Conservation (phyloP, 2,329 filamentous ascomycete genomes). For the Aschersonia sp. region DNA sequence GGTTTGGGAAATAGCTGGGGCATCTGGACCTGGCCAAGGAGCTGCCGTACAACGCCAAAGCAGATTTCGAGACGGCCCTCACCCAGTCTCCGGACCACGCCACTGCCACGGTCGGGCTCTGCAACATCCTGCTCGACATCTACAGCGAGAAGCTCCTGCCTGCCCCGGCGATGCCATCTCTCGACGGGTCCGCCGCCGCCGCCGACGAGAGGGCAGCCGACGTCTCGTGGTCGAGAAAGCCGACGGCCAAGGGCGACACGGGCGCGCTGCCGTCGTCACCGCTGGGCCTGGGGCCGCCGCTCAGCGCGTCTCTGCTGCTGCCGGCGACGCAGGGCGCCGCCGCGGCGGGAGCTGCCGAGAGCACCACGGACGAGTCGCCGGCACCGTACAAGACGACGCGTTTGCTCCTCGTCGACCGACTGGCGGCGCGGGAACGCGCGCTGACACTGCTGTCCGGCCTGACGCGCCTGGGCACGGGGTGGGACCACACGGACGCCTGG, state of each 20-base stretch:
- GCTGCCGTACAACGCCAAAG: constrained; percentile 53
- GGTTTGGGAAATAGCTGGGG: constrained; percentile 40
- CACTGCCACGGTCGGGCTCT: constrained; percentile 65
- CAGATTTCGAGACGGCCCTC: constrained; percentile 70
- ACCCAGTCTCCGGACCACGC: constrained; percentile 69
- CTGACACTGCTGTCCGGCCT: constrained; percentile 69
- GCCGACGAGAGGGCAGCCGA: background rate
- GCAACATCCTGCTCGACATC: constrained; percentile 74
- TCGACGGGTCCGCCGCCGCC: constrained; percentile 10
- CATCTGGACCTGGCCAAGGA: constrained; percentile 48
- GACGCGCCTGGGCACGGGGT: constrained; percentile 73
- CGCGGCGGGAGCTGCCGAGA: constrained; percentile 9
- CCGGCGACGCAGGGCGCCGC: too few species aligned
- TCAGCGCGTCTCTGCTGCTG: constrained; percentile 11
- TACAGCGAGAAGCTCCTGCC: constrained; percentile 57
- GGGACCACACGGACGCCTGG: constrained; percentile 92
- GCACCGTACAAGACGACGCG: constrained; percentile 42
- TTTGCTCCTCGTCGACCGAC: constrained; percentile 60
- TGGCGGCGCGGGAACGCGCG: constrained; percentile 82
- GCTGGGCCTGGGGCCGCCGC: constrained; percentile 27
- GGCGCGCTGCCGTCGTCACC: constrained; percentile 26
- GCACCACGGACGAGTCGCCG: constrained; percentile 24
- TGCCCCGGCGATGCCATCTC: constrained; percentile 33
- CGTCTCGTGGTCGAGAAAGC: background rate
- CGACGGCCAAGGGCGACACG: constrained; percentile 1